Evolutionary conservation across 345 rosid genomes (phyloP).

Genomic region (Corymbia maculata): DNA sequence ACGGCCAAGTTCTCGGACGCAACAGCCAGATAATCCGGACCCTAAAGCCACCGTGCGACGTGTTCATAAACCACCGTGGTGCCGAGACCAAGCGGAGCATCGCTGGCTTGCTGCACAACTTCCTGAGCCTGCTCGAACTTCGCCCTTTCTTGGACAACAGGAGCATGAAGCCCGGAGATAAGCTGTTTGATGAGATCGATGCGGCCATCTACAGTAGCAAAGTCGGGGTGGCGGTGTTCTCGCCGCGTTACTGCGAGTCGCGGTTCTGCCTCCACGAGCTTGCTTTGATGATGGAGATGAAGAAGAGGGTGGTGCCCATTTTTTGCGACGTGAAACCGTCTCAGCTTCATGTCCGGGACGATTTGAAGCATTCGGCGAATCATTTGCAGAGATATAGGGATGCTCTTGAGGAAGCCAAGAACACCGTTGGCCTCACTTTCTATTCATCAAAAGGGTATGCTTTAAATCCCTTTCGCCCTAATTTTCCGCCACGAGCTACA

Average conservation of each 20-base stretch:
- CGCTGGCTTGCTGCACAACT: slow-evolving; percentile 51
- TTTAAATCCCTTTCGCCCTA: neutral
- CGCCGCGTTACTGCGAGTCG: slow-evolving; percentile 67
- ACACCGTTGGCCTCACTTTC: slow-evolving; percentile 72
- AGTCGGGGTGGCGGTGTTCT: slow-evolving; percentile 69
- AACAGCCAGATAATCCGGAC: neutral
- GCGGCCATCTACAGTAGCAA: slow-evolving; percentile 36
- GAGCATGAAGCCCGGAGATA: slow-evolving; percentile 80
- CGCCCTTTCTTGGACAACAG: slow-evolving; percentile 62
- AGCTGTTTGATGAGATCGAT: slow-evolving; percentile 41
- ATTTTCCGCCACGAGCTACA: neutral
- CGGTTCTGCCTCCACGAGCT: slow-evolving; percentile 77
- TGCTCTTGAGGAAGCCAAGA: slow-evolving; percentile 67
- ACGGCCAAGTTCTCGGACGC: neutral
- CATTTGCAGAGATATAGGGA: slow-evolving; percentile 27
- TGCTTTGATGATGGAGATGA: slow-evolving; percentile 52
- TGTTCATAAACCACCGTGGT: slow-evolving; percentile 82
- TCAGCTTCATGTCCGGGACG: slow-evolving; percentile 35
- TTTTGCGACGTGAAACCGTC: slow-evolving; percentile 81
- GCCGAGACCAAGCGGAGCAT: slow-evolving; percentile 67
- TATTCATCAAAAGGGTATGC: slow-evolving; percentile 55
- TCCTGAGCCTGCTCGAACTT: slow-evolving; percentile 25
- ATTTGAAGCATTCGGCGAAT: slow-evolving; percentile 10
- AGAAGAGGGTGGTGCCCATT: slow-evolving; percentile 63
- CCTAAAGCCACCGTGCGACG: slow-evolving; percentile 26